phyloP scores from a whole-genome alignment of 2,329 filamentous ascomycete genomes.

The Talaromyces albobiverticillius region DNA sequence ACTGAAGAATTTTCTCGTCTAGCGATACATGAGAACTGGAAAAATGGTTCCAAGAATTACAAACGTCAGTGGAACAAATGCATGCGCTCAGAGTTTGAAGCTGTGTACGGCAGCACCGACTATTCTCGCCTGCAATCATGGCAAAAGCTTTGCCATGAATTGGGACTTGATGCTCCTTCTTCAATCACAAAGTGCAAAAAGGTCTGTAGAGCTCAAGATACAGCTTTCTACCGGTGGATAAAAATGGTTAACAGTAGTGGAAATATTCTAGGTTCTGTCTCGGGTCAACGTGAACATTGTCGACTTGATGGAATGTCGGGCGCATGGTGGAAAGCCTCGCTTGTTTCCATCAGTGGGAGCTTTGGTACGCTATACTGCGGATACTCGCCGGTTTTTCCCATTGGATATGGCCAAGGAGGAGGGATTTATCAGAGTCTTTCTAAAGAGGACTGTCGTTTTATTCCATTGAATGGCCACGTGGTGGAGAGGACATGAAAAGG shows the following conservation, averaged over 20 bases:
- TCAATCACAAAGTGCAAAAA: constrained; percentile 29
- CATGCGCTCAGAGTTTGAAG: constrained; percentile 21
- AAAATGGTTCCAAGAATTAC: constrained; percentile 20
- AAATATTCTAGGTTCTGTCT: constrained; percentile 23
- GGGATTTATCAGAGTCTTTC: constrained; percentile 19
- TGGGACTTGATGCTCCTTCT: constrained; percentile 18
- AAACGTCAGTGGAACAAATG: constrained; percentile 22
- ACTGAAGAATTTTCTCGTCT: constrained; percentile 22
- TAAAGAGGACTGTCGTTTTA: constrained; percentile 16
- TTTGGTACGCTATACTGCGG: constrained; percentile 20
- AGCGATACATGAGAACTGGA: constrained; percentile 20
- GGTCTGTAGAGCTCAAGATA: no score
- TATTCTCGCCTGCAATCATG: constrained; percentile 19
- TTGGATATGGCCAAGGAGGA: constrained; percentile 21
- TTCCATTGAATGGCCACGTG: not conserved
- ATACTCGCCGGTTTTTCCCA: not conserved
- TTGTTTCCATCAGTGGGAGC: constrained; percentile 16
- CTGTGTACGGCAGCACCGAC: constrained; percentile 14
- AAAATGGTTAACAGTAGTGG: no score
- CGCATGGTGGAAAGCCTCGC: constrained; percentile 4
- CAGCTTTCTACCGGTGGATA: no score
- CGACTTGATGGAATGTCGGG: constrained; percentile 28
- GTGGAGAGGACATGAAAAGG: not conserved
- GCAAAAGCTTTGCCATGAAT: constrained; percentile 24
- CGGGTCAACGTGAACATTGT: constrained; percentile 28